phyloP scores from a whole-genome alignment of 768 basidiomycete genomes.

The Psilocybe sp. region DNA sequence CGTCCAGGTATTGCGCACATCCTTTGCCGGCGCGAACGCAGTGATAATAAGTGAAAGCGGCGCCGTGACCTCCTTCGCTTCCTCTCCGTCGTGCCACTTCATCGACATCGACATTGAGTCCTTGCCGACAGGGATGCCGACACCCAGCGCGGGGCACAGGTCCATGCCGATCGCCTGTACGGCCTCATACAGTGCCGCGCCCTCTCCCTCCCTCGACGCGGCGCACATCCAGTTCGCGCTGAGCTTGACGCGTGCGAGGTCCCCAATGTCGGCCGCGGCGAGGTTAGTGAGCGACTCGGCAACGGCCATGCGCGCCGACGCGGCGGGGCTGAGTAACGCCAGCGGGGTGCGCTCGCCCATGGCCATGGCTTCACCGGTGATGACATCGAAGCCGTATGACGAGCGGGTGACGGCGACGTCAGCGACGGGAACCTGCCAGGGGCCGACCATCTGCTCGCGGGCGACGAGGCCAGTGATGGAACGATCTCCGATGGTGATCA shows the following conservation, averaged over 20 bases:
- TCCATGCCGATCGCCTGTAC: conserved; percentile 90
- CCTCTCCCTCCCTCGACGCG: conserved; percentile 85
- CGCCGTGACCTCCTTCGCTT: conserved; percentile 79
- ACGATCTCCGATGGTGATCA: conserved; percentile 97
- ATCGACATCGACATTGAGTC: conserved; percentile 99
- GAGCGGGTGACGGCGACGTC: conserved; percentile 97
- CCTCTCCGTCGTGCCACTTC: conserved; percentile 71
- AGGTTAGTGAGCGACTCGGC: conserved; percentile 93
- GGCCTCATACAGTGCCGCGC: conserved; percentile 85
- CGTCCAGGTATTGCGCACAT: conserved; percentile 87
- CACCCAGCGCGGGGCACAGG: conserved; percentile 87
- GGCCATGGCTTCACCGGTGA: conserved; percentile 93
- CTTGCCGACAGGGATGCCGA: conserved; percentile 98
- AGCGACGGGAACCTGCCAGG: conserved; percentile 97
- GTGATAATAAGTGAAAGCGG: conserved; percentile 94
- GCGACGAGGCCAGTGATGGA: conserved; percentile 91
- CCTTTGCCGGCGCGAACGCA: conserved; percentile 85
- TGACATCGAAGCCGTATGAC: conserved; percentile 86
- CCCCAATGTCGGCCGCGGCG: conserved; percentile 71
- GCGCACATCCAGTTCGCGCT: conserved; percentile 99
- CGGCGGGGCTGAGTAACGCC: conserved; percentile 82
- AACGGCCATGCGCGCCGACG: conserved; percentile 94
- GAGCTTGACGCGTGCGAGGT: conserved; percentile 79
- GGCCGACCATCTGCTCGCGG: conserved; percentile 98
- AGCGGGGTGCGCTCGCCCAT: conserved; percentile 96